phyloP scores from a whole-genome alignment of 306 rosid genomes.

The Cotoneaster glaucophyllus region DNA sequence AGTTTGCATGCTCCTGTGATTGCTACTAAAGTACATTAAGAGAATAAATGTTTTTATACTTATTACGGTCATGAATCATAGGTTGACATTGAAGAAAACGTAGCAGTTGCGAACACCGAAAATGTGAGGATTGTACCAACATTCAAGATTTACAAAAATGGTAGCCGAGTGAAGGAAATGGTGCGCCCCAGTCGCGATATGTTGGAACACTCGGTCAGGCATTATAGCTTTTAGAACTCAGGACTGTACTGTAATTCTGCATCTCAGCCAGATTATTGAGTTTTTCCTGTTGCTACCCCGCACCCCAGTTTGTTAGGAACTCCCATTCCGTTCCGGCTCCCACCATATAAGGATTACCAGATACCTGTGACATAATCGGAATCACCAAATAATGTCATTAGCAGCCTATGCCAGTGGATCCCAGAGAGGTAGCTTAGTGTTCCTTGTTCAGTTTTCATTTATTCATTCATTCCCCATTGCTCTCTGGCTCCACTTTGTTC shows the following conservation, averaged over 20 bases:
- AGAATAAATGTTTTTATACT: slow-evolving; percentile 1
- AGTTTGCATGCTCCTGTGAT: not conserved
- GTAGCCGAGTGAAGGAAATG: slow-evolving; percentile 72
- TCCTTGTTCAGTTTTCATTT: slow-evolving; percentile 59
- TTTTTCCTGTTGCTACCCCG: slow-evolving; percentile 23
- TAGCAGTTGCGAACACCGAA: slow-evolving; percentile 61
- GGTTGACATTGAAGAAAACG: slow-evolving; percentile 70
- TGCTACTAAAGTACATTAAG: not conserved
- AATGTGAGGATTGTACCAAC: slow-evolving; percentile 80
- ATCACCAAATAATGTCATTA: slow-evolving; percentile 48
- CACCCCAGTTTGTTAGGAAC: slow-evolving; percentile 27
- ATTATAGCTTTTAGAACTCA: slow-evolving; percentile 64
- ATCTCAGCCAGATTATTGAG: slow-evolving; percentile 19
- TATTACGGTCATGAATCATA: slow-evolving; percentile 25
- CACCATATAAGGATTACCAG: slow-evolving; percentile 34
- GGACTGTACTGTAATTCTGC: slow-evolving; percentile 23
- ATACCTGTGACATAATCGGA: slow-evolving; percentile 53
- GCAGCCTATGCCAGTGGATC: slow-evolving; percentile 51
- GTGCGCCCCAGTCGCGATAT: slow-evolving; percentile 77
- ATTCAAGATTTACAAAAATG: slow-evolving; percentile 94
- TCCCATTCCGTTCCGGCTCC: slow-evolving; percentile 41
- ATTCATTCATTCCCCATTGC: slow-evolving; percentile 90
- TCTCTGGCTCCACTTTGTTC: slow-evolving; percentile 55
- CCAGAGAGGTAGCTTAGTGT: slow-evolving; percentile 61
- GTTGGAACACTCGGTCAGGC: slow-evolving; percentile 91